Evolutionary conservation across 2,329 filamentous ascomycete species (phyloP).

Genomic region (Fusarium napiforme): DNA sequence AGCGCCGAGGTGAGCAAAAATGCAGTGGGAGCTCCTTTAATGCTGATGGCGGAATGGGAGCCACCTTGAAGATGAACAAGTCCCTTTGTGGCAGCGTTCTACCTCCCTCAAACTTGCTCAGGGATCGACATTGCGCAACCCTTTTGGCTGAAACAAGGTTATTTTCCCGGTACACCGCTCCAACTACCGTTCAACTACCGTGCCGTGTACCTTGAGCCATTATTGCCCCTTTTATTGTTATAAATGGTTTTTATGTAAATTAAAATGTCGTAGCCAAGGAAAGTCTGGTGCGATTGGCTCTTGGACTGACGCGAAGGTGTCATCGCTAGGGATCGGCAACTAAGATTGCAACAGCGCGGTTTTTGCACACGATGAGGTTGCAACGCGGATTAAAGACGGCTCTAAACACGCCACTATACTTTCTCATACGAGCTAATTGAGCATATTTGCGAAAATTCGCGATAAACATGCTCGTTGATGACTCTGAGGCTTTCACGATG

Average conservation of each 20-base stretch:
- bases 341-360: neutral
- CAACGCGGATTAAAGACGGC: neutral
- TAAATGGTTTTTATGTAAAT: neutral
- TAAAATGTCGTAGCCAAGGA: neutral
- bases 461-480: neutral
- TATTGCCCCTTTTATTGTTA: neutral
- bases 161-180: constrained; percentile 5
- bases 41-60: neutral
- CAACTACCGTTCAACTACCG: constrained; percentile 9
- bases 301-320: neutral
- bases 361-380: neutral
- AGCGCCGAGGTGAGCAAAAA: neutral
- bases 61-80: neutral
- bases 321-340: neutral
- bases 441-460: constrained; percentile 9
- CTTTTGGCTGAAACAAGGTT: constrained; percentile 6
- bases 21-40: constrained; percentile 9
- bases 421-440: neutral
- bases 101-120: neutral
- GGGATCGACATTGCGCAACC: constrained; percentile 28
- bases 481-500: neutral
- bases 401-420: neutral
- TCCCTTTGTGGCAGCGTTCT: neutral
- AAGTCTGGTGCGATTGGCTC: neutral
- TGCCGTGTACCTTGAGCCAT: neutral